Percentiles rank a stretch among this genome's conserved stretches.
Conservation (phyloP, 495 filamentous ascomycete species). For the Aspergillus bertholletiae region DNA sequence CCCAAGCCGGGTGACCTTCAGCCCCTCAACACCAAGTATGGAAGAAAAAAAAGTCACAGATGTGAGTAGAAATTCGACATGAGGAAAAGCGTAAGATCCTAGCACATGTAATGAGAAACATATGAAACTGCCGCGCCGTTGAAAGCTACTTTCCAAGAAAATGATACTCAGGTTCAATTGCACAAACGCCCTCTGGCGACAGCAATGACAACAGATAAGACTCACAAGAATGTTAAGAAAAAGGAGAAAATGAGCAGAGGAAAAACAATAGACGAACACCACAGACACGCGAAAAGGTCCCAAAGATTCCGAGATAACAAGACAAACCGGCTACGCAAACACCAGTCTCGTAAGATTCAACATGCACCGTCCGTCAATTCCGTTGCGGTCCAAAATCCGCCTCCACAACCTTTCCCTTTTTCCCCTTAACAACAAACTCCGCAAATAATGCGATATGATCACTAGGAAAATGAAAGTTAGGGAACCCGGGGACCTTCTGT, state of each 20-base stretch:
- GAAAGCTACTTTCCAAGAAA: constrained; percentile 25
- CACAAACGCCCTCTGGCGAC: constrained; percentile 10
- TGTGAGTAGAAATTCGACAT: constrained; percentile 5
- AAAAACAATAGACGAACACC: constrained; percentile 16
- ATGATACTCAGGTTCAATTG: constrained; percentile 17
- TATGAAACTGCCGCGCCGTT: constrained; percentile 18
- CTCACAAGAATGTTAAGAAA: constrained; percentile 11
- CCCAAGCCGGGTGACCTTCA: not conserved
- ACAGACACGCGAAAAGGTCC: constrained; percentile 27
- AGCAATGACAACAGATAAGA: constrained; percentile 18
- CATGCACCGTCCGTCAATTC: constrained; percentile 44
- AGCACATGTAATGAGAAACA: constrained; percentile 12
- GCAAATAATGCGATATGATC: constrained; percentile 92
- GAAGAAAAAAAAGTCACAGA: constrained; percentile 4
- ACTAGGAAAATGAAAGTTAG: constrained; percentile 95
- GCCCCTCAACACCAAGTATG: constrained; percentile 4
- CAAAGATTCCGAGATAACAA: constrained; percentile 44
- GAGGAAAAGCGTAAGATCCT: constrained; percentile 17
- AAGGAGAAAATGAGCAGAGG: constrained; percentile 9
- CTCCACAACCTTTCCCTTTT: constrained; percentile 74
- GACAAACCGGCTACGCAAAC: constrained; percentile 39
- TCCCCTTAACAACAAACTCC: constrained; percentile 88
- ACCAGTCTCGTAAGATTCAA: constrained; percentile 40
- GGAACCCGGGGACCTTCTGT: constrained; percentile 86
- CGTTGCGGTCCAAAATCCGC: constrained; percentile 59